These are phyloP conservation scores for Candida pseudocylindracea DNA, from an alignment of 1,139 yeast genomes.

Conservation along the genomic window DNA sequence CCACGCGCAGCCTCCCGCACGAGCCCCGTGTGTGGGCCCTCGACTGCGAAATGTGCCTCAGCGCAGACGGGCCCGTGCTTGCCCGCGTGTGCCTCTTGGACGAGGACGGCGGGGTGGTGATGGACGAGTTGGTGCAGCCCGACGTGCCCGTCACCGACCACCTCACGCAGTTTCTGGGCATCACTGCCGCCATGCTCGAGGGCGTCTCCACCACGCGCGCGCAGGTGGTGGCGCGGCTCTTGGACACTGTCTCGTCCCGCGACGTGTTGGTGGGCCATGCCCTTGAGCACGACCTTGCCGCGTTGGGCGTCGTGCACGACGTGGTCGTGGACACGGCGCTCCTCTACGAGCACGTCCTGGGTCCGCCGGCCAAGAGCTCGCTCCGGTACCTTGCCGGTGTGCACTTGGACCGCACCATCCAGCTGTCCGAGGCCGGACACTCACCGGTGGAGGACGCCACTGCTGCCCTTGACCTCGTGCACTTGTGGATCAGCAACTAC, in stretches of 20 bases:
- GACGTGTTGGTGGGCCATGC: slow-evolving; percentile 60
- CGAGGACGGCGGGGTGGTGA: slow-evolving; percentile 30
- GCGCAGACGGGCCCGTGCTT: slow-evolving; percentile 38
- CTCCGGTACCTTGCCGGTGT: slow-evolving; percentile 41
- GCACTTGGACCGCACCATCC: slow-evolving; percentile 37
- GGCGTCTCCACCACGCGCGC: slow-evolving; percentile 39
- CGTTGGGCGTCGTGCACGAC: slow-evolving; percentile 35
- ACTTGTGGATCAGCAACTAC: slow-evolving; percentile 32
- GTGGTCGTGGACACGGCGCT: slow-evolving; percentile 47
- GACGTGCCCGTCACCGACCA: slow-evolving; percentile 53
- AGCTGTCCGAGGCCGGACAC: slow-evolving; percentile 46
- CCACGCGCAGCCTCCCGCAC: no score
- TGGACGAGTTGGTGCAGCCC: slow-evolving; percentile 67
- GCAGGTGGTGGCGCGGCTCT: slow-evolving; percentile 43
- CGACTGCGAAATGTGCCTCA: slow-evolving; percentile 84
- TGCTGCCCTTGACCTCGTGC: slow-evolving; percentile 60
- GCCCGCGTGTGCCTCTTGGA: slow-evolving; percentile 63
- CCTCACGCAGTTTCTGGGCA: slow-evolving; percentile 68
- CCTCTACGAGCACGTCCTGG: slow-evolving; percentile 51
- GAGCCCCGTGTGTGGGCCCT: slow-evolving; percentile 28
- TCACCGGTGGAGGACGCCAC: slow-evolving; percentile 72
- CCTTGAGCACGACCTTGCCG: slow-evolving; percentile 42
- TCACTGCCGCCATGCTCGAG: slow-evolving; percentile 42
- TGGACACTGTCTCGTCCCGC: slow-evolving; percentile 17
- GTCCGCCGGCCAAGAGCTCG: slow-evolving; percentile 63